phyloP scores from a whole-genome alignment of 2,329 filamentous ascomycete species.

The Xylariales sp. region DNA sequence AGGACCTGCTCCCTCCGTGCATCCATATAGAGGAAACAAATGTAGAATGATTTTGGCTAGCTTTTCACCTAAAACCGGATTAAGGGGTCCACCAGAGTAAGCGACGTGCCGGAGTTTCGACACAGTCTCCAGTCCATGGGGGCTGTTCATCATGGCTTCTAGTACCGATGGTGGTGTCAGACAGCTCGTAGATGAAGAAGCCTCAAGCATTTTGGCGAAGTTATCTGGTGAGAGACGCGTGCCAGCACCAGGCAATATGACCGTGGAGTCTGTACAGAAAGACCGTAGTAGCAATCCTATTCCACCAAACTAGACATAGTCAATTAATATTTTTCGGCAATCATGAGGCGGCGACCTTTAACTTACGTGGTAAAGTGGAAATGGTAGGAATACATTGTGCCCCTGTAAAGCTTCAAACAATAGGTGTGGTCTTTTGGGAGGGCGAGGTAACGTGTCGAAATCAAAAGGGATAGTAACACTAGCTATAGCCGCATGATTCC shows the following conservation, averaged over 20 bases:
- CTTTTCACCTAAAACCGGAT: constrained; percentile 39
- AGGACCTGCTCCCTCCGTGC: constrained; percentile 41
- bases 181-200: constrained; percentile 29
- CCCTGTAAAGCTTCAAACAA: constrained; percentile 23
- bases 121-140: constrained; percentile 36
- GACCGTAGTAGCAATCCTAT: constrained; percentile 29
- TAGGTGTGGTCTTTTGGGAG: constrained; percentile 17
- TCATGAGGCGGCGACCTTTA: neutral
- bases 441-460: constrained; percentile 23
- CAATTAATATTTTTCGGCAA: constrained; percentile 4
- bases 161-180: constrained; percentile 40
- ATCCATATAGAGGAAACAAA: constrained; percentile 42
- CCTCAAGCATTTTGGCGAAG: constrained; percentile 40
- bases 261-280: constrained; percentile 24
- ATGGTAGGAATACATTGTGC: constrained; percentile 34
- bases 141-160: constrained; percentile 43
- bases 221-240: constrained; percentile 40
- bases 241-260: constrained; percentile 42
- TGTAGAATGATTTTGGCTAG: constrained; percentile 41
- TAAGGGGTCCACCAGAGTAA: constrained; percentile 45
- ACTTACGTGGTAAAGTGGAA: constrained; percentile 37
- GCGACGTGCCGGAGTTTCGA: constrained; percentile 41
- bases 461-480: constrained; percentile 36
- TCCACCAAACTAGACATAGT: constrained; percentile 32
- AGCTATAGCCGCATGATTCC: constrained; percentile 40